These are phyloP conservation scores for Solanum chiquidenum DNA, from an alignment of 257 asterid species.

Conservation along the genomic window DNA sequence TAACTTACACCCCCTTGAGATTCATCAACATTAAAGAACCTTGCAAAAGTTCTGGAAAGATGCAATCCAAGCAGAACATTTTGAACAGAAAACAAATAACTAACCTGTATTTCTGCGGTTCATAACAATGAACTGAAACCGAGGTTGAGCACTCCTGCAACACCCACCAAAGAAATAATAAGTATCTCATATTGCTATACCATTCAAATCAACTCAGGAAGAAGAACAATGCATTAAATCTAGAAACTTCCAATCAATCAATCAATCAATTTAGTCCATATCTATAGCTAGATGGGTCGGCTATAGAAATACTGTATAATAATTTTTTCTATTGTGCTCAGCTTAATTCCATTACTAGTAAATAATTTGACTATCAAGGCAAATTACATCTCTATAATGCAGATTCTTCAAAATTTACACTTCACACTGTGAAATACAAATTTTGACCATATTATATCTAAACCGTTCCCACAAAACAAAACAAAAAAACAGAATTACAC, in stretches of 20 bases:
- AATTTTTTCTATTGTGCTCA: background rate
- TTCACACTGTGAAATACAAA: background rate
- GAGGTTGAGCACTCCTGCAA: conserved; percentile 53
- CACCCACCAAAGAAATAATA: background rate
- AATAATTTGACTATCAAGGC: background rate
- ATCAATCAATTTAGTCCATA: background rate
- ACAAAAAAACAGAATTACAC: background rate
- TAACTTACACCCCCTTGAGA: background rate
- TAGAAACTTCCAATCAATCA: background rate
- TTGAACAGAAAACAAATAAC: background rate
- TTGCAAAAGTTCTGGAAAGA: background rate
- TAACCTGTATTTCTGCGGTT: conserved; percentile 52
- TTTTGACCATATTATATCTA: background rate
- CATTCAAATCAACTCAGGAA: background rate
- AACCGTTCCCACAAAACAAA: background rate
- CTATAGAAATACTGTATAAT: background rate
- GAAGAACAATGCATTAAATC: background rate
- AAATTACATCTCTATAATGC: background rate
- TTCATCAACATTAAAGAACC: background rate
- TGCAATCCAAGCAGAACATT: background rate
- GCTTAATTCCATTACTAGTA: background rate
- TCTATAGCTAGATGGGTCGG: background rate
- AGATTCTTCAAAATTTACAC: background rate
- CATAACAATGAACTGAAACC: conserved; percentile 63
- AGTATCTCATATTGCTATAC: background rate